Conservation (phyloP, 768 basidiomycete genomes). For the Butyriboletus loyo region DNA sequence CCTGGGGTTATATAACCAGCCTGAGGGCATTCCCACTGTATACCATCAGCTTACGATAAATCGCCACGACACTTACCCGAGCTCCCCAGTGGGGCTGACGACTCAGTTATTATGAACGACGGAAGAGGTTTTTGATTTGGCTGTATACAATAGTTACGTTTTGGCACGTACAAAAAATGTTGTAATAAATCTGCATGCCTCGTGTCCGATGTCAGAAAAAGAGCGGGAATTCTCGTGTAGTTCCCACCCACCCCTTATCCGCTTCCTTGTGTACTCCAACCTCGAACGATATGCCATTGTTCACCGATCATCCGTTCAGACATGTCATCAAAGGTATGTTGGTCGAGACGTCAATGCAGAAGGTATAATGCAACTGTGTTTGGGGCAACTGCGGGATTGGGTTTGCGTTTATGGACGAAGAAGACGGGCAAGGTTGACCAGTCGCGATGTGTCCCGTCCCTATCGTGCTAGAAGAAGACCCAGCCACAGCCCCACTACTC, state of each 20-base stretch:
- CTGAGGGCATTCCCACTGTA: slow-evolving; percentile 6
- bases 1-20: slow-evolving; percentile 34
- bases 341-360: background rate
- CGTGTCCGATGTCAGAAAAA: slow-evolving; percentile 29
- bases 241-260: slow-evolving; percentile 30
- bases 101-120: slow-evolving; percentile 3
- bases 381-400: slow-evolving; percentile 6
- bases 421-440: background rate
- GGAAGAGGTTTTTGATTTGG: slow-evolving; percentile 3
- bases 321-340: slow-evolving; percentile 31
- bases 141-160: slow-evolving; percentile 20
- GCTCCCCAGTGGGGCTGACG: slow-evolving; percentile 1
- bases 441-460: background rate
- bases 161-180: slow-evolving; percentile 1
- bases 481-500: background rate
- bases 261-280: slow-evolving; percentile 13
- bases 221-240: background rate
- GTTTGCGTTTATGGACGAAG: background rate
- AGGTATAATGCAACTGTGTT: slow-evolving; percentile 1
- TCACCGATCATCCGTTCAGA: slow-evolving; percentile 33
- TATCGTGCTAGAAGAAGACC: background rate
- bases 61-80: background rate
- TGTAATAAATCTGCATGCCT: slow-evolving; percentile 21
- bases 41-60: background rate
- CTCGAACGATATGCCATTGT: slow-evolving; percentile 27